Evolutionary conservation across 371 early-diverging fungal species (phyloP), one percentile per base, ranked within the genome.

Genomic region (Lichtheimia ornata): DNA sequence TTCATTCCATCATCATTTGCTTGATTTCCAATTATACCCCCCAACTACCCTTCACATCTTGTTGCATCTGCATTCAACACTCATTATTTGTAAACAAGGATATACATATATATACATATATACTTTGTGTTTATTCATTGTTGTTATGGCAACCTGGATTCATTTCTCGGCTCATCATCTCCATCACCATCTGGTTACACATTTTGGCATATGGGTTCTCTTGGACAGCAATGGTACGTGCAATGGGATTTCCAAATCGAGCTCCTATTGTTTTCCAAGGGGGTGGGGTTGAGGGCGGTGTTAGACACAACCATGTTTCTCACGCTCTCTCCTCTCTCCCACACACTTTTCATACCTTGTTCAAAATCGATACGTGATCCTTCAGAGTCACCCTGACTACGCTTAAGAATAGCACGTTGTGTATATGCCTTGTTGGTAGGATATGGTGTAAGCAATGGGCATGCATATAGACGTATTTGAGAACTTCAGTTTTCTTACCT

Each of bases 131-230:
- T 59, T 18, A 30, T 50, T 59, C 20, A 14, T 47, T 47, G 12
- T 47, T n/a, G 22, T 47, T 47, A 6, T 27, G 43, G n/a, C 56
- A 35, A 30, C 28, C 56, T 3, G 44, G 45, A 30, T 59, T 69
- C 15, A 77, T 61, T 69, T 85, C 82, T 7, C 77, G 73, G 20
- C 72, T 73, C 79, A 91, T 87, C 53, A 87, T 84, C 59, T 92
- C 87, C 67, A 84, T 74, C 63, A 92, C 84, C 54, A 90, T 85
- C 30, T 87, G 88, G 50, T 88, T 86, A 61, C 92, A 96, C 83
- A 96, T 81, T 61, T 95, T 93, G 4, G 95, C 95, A 76, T 92
- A 93, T 2, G 95, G 96, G 65, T 96, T 96, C 62, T 93, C 92
- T 59, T 83, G 77, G 0, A 94, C 88, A 24, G 87, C 78, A 0